Base-by-base conservation (phyloP, 371 early-diverging fungal species). In the Mortierella sp. region DNA sequence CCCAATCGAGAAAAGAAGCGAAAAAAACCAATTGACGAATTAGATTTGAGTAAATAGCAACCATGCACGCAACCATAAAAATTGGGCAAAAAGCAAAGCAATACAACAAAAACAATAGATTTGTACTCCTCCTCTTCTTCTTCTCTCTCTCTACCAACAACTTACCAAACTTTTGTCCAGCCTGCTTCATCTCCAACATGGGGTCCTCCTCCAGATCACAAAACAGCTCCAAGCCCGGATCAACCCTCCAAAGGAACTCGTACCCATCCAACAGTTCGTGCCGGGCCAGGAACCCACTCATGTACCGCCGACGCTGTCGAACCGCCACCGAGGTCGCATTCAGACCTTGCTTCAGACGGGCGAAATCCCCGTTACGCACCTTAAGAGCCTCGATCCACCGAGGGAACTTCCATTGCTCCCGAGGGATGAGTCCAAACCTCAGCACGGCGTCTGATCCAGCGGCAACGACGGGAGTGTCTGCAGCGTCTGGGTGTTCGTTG, bases 201-300 rank as follows among this genome's bases (percentile, higher is more conserved):
- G 97, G 97, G 84, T 98, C 99, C 70, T 94, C 93, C 64, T 91
- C 91, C 24, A 99, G 90, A 77, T 96, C 93, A 83, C 98, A 99
- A 67, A 82, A 89, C 67, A 95, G 95, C 64, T 91, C 84, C 24
- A 97, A 94, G 37, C 90, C 94, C 0, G 99, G 98, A 86, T 98
- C 98, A 13, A 99, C 89, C 16, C 99, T 86, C 98, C 99, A 99
- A 85, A 98, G 99, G 77, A 93, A 97, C 65, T 97, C 96, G 65
- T 93, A 95, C 45, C 90, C 82, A 41, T 89, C 86, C 75, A 97
- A 74, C 16, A 96, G 80, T 29, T 92, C 92, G 80, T 98, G 97
- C 74, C 89, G 83, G 76, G 93, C 98, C 77, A 99, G 96, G 84
- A 95, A 93, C 0, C 98, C 98, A 14, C 97, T 96, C 71, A 94